A percentile compares a stretch with the other conserved stretches of the same genome.
phyloP scores from a whole-genome alignment of 192 early-diverging fungal species.

The Pecoramyces ruminantium region DNA sequence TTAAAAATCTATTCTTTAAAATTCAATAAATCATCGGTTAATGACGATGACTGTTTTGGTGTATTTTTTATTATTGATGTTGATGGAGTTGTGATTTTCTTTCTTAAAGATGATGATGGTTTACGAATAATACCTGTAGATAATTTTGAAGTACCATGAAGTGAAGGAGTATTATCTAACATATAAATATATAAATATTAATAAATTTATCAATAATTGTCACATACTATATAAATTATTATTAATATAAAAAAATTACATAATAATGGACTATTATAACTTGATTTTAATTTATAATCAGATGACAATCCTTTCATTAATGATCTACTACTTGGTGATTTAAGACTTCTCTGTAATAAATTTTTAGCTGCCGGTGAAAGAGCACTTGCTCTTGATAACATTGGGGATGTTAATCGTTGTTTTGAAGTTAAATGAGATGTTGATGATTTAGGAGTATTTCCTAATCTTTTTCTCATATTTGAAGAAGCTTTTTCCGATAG shows the following conservation, averaged over 20 bases:
- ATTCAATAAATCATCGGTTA: neutral
- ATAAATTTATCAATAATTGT: too few relatives aligned
- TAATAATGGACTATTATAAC: neutral
- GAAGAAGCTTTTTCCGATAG: neutral
- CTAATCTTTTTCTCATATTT: neutral
- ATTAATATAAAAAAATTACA: neutral
- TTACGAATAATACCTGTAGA: neutral
- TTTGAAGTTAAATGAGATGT: neutral
- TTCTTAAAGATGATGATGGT: neutral
- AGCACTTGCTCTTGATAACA: neutral
- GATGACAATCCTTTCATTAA: neutral
- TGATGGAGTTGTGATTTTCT: neutral
- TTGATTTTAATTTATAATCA: neutral
- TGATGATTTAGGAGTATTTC: neutral
- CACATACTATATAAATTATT: too few relatives aligned
- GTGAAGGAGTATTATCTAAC: neutral
- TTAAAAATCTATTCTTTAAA: neutral
- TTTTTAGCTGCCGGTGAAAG: neutral
- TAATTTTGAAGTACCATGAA: neutral
- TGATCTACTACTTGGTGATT: neutral
- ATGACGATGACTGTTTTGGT: neutral
- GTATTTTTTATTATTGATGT: neutral
- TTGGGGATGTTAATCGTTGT: neutral
- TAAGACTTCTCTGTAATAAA: neutral
- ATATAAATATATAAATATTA: too few relatives aligned